Conservation (phyloP, 2,329 filamentous ascomycete species). For the Didymella pinodella region DNA sequence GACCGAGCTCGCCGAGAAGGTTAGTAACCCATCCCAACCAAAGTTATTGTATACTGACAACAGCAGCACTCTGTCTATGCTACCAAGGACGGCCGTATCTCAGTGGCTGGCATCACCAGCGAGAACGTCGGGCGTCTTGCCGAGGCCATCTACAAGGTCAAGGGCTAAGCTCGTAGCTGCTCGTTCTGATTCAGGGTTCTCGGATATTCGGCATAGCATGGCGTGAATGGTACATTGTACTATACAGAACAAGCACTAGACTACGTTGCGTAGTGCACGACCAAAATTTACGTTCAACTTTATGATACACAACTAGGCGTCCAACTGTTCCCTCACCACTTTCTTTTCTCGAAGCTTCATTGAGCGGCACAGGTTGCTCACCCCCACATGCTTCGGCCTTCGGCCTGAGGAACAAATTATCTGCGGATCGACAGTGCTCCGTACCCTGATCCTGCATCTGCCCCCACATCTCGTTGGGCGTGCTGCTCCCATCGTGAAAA, state of each 20-base stretch:
- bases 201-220: slow-evolving; percentile 27
- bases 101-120: slow-evolving; percentile 81
- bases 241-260: slow-evolving; percentile 22
- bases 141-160: slow-evolving; percentile 85
- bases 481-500: slow-evolving; percentile 5
- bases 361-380: background rate
- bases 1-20: slow-evolving; percentile 87
- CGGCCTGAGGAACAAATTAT: background rate
- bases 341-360: slow-evolving; percentile 4
- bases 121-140: slow-evolving; percentile 82
- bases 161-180: slow-evolving; percentile 58
- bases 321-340: background rate
- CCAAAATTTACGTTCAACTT: slow-evolving; percentile 14
- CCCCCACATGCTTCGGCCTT: slow-evolving; percentile 3
- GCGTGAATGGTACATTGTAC: slow-evolving; percentile 35
- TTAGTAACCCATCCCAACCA: slow-evolving; percentile 46
- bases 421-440: slow-evolving; percentile 3
- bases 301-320: background rate
- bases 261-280: slow-evolving; percentile 16
- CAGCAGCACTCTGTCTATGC: slow-evolving; percentile 88
- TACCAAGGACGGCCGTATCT: slow-evolving; percentile 90
- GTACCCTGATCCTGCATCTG: background rate
- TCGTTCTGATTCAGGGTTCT: slow-evolving; percentile 16
- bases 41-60: slow-evolving; percentile 22
- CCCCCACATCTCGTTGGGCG: slow-evolving; percentile 10